Conservation (phyloP, 2,329 filamentous ascomycete species). For the Colletotrichum euphorbiae region DNA sequence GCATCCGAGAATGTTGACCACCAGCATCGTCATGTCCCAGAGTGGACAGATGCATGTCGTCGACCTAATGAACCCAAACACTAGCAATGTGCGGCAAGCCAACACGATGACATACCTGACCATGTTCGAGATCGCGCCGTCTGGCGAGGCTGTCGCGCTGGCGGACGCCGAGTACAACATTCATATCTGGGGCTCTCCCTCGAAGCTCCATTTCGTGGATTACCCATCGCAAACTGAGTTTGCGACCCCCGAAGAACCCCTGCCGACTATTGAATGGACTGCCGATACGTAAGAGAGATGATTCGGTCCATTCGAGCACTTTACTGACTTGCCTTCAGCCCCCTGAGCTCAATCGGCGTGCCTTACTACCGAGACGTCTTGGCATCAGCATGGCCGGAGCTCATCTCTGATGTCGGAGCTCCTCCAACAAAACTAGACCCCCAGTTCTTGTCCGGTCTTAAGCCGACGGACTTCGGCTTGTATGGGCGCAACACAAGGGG, state of each 20-base stretch:
- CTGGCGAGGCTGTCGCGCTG: slow-evolving; percentile 85
- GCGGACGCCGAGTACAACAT: slow-evolving; percentile 83
- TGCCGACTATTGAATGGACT: slow-evolving; percentile 74
- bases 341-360: slow-evolving; percentile 87
- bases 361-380: slow-evolving; percentile 92
- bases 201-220: slow-evolving; percentile 89
- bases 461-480: slow-evolving; percentile 78
- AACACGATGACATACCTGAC: slow-evolving; percentile 78
- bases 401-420: slow-evolving; percentile 86
- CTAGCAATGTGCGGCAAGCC: slow-evolving; percentile 85
- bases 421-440: slow-evolving; percentile 81
- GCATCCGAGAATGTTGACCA: slow-evolving; percentile 95
- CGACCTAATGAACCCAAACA: slow-evolving; percentile 93
- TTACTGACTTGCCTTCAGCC: slow-evolving; percentile 52
- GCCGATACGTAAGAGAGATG: slow-evolving; percentile 70
- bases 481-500: slow-evolving; percentile 83
- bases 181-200: slow-evolving; percentile 88
- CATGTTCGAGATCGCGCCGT: slow-evolving; percentile 87
- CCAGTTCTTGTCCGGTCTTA: slow-evolving; percentile 75
- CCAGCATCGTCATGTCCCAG: slow-evolving; percentile 92
- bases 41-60: slow-evolving; percentile 95
- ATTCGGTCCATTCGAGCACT: slow-evolving; percentile 12
- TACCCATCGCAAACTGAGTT: slow-evolving; percentile 83
- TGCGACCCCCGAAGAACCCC: slow-evolving; percentile 71
- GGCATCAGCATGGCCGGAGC: slow-evolving; percentile 90